A percentile compares a stretch with the other conserved stretches of the same genome.
phyloP scores from a whole-genome alignment of 345 rosid genomes.

The Populus alba region DNA sequence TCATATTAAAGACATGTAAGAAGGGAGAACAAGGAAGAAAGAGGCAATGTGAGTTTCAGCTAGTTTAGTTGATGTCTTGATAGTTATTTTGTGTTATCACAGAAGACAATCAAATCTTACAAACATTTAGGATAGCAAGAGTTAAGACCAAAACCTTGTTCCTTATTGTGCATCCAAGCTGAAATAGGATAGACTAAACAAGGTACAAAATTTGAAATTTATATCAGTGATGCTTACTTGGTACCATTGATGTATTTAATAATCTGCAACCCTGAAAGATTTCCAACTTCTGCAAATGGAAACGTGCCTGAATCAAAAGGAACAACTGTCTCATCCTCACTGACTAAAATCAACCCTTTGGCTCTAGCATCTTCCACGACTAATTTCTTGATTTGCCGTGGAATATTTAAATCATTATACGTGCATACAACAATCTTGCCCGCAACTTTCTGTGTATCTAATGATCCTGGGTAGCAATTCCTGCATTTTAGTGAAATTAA shows the following conservation, averaged over 20 bases:
- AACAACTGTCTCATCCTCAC: conserved; percentile 29
- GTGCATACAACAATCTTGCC: conserved; percentile 64
- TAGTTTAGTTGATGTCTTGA: too few relatives aligned
- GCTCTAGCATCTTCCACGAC: conserved; percentile 64
- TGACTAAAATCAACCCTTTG: conserved; percentile 59
- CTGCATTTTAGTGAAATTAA: conserved; percentile 32
- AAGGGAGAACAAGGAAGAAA: too few relatives aligned
- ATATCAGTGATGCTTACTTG: conserved; percentile 39
- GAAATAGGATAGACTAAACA: too few relatives aligned
- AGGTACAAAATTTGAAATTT: too few relatives aligned
- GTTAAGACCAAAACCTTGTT: too few relatives aligned
- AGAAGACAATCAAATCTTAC: too few relatives aligned
- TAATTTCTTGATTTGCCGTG: conserved; percentile 45
- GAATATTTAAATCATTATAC: conserved; percentile 24
- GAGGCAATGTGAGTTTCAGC: too few relatives aligned
- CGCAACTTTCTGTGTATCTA: conserved; percentile 52
- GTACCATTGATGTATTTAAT: conserved; percentile 52
- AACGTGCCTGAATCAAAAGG: conserved; percentile 63
- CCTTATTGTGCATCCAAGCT: too few relatives aligned
- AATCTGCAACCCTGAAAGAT: conserved; percentile 40
- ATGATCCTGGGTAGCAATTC: conserved; percentile 64
- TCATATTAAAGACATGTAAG: too few relatives aligned
- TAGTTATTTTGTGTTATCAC: too few relatives aligned
- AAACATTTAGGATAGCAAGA: too few relatives aligned
- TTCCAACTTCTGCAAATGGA: conserved; percentile 57